Evolutionary conservation across 345 rosid genomes (phyloP).

Genomic region (Pelargonium nanum): DNA sequence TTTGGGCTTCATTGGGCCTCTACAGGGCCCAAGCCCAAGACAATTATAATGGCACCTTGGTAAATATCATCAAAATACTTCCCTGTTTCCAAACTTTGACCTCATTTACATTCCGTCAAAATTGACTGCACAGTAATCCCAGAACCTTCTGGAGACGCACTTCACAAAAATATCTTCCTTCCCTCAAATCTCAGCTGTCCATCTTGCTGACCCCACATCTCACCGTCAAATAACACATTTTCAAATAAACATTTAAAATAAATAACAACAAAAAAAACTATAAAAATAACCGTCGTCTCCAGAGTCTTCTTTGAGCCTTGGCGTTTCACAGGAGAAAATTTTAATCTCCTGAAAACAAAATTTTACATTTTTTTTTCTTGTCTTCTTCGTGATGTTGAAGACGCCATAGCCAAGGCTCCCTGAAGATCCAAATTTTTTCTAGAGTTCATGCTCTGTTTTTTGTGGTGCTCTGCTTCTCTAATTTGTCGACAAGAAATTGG

Average conservation of each 20-base stretch:
- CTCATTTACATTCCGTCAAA: too few relatives aligned
- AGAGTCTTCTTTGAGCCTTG: slow-evolving; percentile 5
- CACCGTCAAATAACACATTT: neutral
- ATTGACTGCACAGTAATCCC: neutral
- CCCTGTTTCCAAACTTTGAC: too few relatives aligned
- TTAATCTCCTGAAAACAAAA: neutral
- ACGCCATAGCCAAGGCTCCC: neutral
- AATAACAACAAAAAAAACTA: neutral
- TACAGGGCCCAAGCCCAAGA: too few relatives aligned
- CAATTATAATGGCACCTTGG: too few relatives aligned
- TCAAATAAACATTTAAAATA: neutral
- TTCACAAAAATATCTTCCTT: slow-evolving; percentile 9
- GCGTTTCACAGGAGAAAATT: neutral
- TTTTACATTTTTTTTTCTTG: neutral
- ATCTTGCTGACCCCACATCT: neutral
- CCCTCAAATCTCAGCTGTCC: slow-evolving; percentile 7
- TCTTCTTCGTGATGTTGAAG: neutral
- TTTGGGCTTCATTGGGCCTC: too few relatives aligned
- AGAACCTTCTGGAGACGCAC: slow-evolving; percentile 17
- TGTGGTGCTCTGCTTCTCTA: neutral
- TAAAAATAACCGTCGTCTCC: neutral
- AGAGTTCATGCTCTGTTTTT: neutral
- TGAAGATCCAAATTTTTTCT: neutral
- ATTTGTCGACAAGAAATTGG: slow-evolving; percentile 3
- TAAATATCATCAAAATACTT: too few relatives aligned